These are phyloP conservation scores for Rhizophagus prolifer DNA, from an alignment of 192 early-diverging fungal species.

Conservation along the genomic window DNA sequence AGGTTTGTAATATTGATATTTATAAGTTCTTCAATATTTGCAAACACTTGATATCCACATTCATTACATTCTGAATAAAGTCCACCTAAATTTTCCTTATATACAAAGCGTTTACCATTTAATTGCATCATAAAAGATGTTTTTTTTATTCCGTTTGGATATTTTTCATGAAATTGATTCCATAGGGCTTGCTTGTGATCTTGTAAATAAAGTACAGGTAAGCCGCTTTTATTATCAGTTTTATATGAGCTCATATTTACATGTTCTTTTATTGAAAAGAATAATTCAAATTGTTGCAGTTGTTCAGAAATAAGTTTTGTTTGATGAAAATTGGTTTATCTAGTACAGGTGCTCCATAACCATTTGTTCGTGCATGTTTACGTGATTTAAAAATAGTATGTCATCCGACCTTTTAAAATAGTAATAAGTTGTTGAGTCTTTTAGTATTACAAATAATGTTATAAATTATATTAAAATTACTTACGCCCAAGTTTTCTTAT, in stretches of 20 bases:
- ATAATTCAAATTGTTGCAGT: background rate
- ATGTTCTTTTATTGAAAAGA: background rate
- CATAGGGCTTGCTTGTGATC: background rate
- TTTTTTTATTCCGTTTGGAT: background rate
- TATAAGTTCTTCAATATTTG: background rate
- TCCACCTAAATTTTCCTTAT: background rate
- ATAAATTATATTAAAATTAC: no score
- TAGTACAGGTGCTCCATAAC: no score
- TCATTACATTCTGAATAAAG: background rate
- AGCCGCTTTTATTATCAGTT: background rate
- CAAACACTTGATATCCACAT: conserved; percentile 1
- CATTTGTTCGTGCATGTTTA: no score
- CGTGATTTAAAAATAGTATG: no score
- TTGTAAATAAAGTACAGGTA: background rate
- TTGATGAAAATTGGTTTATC: no score
- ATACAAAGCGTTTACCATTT: background rate
- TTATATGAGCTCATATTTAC: conserved; percentile 11
- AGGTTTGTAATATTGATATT: background rate
- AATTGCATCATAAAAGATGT: background rate
- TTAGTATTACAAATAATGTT: no score
- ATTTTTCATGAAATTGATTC: background rate
- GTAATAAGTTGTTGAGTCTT: no score
- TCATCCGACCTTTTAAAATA: no score
- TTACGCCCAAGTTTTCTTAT: no score
- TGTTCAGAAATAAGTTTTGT: no score